Conservation (phyloP, 371 early-diverging fungal genomes). For the Mortierella sp. region DNA sequence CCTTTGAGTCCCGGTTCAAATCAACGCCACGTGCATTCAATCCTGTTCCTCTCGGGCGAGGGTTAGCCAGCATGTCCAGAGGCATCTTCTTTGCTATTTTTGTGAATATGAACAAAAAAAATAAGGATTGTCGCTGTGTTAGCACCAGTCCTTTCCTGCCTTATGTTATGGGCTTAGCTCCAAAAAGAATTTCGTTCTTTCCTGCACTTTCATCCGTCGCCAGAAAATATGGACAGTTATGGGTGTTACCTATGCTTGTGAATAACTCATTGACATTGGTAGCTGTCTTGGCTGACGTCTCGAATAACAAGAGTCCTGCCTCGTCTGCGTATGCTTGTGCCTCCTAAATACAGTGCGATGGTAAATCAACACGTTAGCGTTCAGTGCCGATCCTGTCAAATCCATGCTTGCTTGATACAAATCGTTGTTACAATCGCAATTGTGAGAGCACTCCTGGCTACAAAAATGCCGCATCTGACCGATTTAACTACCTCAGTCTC, state of each 20-base stretch:
- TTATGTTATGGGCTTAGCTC: neutral
- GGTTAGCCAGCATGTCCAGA: slow-evolving; percentile 65
- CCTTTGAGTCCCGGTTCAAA: slow-evolving; percentile 51
- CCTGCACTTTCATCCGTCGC: neutral
- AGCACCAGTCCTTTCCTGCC: neutral
- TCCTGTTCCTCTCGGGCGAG: slow-evolving; percentile 50
- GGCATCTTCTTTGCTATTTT: slow-evolving; percentile 78
- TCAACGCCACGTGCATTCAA: slow-evolving; percentile 57
- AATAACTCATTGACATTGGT: slow-evolving; percentile 90
- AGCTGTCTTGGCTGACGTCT: slow-evolving; percentile 95
- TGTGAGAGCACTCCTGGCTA: too few relatives aligned
- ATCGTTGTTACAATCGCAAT: too few relatives aligned
- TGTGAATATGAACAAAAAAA: neutral
- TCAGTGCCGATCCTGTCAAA: neutral
- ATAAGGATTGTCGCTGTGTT: neutral
- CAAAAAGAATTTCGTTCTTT: neutral
- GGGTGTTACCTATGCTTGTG: slow-evolving; percentile 80
- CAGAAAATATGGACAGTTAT: neutral
- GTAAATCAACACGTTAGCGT: neutral
- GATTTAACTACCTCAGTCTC: slow-evolving; percentile 66
- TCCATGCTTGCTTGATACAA: neutral
- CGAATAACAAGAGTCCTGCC: slow-evolving; percentile 88
- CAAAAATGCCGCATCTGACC: neutral
- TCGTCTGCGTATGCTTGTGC: slow-evolving; percentile 93
- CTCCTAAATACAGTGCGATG: slow-evolving; percentile 64